These are phyloP conservation scores for Hypoxylon sp. DNA, from an alignment of 2,329 filamentous ascomycete species.

Conservation along the genomic window DNA sequence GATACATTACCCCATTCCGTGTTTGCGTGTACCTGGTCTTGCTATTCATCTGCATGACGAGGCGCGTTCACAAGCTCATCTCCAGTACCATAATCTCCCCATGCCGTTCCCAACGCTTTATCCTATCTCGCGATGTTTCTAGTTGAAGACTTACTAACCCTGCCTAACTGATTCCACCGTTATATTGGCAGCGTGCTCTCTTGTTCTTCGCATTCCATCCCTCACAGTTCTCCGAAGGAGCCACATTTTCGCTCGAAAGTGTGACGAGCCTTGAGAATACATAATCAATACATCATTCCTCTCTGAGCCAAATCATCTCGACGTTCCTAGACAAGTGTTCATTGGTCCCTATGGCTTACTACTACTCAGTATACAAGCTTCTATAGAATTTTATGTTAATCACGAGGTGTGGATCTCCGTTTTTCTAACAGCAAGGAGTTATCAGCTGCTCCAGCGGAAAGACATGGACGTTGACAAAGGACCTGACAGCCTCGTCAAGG, in stretches of 20 bases:
- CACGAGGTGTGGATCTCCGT: conserved; percentile 14
- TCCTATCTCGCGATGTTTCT: conserved; percentile 14
- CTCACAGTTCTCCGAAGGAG: conserved; percentile 39
- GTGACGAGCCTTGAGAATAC: conserved; percentile 45
- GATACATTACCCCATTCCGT: conserved; percentile 9
- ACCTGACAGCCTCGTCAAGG: neutral
- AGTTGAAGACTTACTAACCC: conserved; percentile 5
- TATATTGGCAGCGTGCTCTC: conserved; percentile 12
- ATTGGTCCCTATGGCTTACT: conserved; percentile 14
- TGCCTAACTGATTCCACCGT: conserved; percentile 5
- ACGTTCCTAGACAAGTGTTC: conserved; percentile 42
- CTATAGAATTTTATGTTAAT: conserved; percentile 25
- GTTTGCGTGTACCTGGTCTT: neutral
- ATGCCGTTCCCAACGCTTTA: conserved; percentile 10
- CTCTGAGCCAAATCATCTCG: conserved; percentile 9
- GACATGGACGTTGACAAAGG: conserved; percentile 18
- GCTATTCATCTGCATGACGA: conserved; percentile 12
- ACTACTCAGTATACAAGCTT: conserved; percentile 12
- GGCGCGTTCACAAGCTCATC: conserved; percentile 16
- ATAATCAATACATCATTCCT: conserved; percentile 5
- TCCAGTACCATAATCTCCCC: conserved; percentile 1
- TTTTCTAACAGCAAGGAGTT: conserved; percentile 14
- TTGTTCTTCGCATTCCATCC: conserved; percentile 19
- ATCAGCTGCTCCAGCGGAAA: neutral
- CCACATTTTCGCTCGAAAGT: conserved; percentile 44